Evolutionary conservation across 2,329 filamentous ascomycete species (phyloP), one percentile per base, ranked within the genome.

Genomic region (Diplodia corticola): DNA sequence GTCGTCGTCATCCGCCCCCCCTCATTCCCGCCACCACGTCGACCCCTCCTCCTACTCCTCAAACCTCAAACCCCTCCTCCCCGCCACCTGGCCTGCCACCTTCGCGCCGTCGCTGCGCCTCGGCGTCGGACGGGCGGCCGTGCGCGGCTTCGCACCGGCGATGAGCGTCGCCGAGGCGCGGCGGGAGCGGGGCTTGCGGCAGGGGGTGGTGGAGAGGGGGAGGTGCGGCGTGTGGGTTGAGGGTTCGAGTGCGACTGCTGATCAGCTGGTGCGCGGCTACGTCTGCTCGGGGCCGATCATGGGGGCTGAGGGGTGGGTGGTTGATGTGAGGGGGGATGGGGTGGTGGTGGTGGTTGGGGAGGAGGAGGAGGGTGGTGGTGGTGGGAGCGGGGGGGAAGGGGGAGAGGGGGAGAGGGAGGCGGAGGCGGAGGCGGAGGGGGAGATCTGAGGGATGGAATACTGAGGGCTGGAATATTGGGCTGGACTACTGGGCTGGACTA

Each of bases 1-100:
- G 20, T 24, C 55, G 1, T 28, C 67, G 1, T 9, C 37, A n/a
- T n/a, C 37, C 1, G 44, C 37, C 1, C 69, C 73, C 13, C 13
- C 7, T 12, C 35, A 3, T 37, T 12, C 7, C 13, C 35, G 13
- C 4, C n/a, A n/a, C n/a, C n/a, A n/a, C 35, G 10, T 10, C 35
- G 35, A n/a, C n/a, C n/a, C n/a, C n/a, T 37, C 35, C 9, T 37
- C 35, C 9, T 10, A 9, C 1, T 37, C 35, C 9, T 37, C 35
- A 1, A 6, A 4, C 4, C 35, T 37, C 17, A 17, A 7, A 5
- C 37, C 37, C 17, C 37, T 40, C 15, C 37, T 40, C 37, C 37
- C 37, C 0, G 15, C 37, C 5, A 17, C 37, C 1, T 40, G 37
- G 37, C 37, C 17, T 4, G 15, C 37, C 37, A 15, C 37, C 2